phyloP scores from a whole-genome alignment of 306 rosid genomes.

The Vachellia collinsii region DNA sequence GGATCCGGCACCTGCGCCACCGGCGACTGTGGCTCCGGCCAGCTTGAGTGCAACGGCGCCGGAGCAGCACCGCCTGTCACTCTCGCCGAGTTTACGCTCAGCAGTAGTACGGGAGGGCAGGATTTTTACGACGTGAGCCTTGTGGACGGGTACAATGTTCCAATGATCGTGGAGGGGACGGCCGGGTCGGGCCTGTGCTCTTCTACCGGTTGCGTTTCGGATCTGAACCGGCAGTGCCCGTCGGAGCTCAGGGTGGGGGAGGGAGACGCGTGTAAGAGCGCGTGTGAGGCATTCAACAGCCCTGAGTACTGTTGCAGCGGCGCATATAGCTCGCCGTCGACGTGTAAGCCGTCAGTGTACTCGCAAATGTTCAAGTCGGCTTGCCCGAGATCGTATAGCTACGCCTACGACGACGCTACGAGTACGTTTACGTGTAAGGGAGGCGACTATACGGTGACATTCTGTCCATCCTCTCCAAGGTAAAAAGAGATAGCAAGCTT shows the following conservation, averaged over 20 bases:
- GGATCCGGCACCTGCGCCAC: slow-evolving; percentile 84
- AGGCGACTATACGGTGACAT: slow-evolving; percentile 80
- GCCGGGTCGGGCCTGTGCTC: slow-evolving; percentile 87
- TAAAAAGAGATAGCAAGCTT: slow-evolving; percentile 7
- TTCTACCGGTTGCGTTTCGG: slow-evolving; percentile 80
- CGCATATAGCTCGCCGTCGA: slow-evolving; percentile 66
- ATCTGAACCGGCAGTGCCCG: slow-evolving; percentile 84
- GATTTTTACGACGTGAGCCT: slow-evolving; percentile 96
- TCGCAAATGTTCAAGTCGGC: slow-evolving; percentile 85
- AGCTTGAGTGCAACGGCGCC: slow-evolving; percentile 81
- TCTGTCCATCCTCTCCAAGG: slow-evolving; percentile 83
- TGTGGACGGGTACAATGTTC: slow-evolving; percentile 91
- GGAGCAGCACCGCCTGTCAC: slow-evolving; percentile 94
- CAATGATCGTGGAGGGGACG: slow-evolving; percentile 75
- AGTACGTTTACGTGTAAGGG: slow-evolving; percentile 88
- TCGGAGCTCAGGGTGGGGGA: slow-evolving; percentile 65
- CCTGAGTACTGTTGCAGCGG: slow-evolving; percentile 89
- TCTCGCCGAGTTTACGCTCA: slow-evolving; percentile 86
- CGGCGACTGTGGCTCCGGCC: slow-evolving; percentile 90
- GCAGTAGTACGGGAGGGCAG: slow-evolving; percentile 74
- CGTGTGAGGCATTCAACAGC: slow-evolving; percentile 91
- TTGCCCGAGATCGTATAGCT: slow-evolving; percentile 87
- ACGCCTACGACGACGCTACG: slow-evolving; percentile 83
- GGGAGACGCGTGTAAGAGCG: slow-evolving; percentile 93
- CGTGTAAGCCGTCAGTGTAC: slow-evolving; percentile 74